These are phyloP conservation scores for Yamagishiella unicocca DNA, from an alignment of 139 green algal genomes.

Conservation along the genomic window DNA sequence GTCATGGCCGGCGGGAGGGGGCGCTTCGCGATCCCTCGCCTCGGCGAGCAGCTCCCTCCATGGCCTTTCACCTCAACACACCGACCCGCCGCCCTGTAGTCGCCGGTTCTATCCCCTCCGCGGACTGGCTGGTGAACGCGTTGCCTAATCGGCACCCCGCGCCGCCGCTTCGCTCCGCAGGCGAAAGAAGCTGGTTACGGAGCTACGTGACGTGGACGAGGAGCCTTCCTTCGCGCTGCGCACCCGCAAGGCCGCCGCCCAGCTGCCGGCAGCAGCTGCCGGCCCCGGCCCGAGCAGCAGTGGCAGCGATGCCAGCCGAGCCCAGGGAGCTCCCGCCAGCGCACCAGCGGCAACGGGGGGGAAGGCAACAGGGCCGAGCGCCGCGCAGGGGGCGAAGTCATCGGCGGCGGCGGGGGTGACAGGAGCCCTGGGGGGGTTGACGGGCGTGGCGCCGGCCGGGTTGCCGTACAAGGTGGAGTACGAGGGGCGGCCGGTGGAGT, in stretches of 20 bases:
- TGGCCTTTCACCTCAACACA: no score
- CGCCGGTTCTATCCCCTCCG: no score
- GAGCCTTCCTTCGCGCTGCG: slow-evolving; percentile 63
- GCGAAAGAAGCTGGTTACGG: slow-evolving; percentile 60
- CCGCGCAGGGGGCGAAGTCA: not conserved
- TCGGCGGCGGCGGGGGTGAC: not conserved
- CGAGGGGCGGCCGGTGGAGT: slow-evolving; percentile 51
- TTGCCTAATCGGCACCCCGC: no score
- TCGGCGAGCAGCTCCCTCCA: no score
- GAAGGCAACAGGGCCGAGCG: not conserved
- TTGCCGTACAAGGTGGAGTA: slow-evolving; percentile 45
- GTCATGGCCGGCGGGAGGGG: no score
- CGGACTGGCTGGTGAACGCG: no score
- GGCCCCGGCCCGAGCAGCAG: slow-evolving; percentile 19
- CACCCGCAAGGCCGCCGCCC: slow-evolving; percentile 41
- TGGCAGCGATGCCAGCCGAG: slow-evolving; percentile 20
- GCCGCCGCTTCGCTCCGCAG: no score
- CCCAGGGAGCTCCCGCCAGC: no score
- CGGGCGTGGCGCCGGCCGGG: not conserved
- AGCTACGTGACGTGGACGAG: slow-evolving; percentile 61
- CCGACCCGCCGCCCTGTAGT: no score
- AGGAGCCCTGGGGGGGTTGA: not conserved
- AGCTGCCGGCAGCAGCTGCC: not conserved
- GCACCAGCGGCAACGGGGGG: not conserved
- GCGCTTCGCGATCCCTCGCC: no score